Evolutionary conservation across 495 filamentous ascomycete species (phyloP), one percentile per base, ranked within the genome.

Genomic region (Hypoxylon lienhwacheense): DNA sequence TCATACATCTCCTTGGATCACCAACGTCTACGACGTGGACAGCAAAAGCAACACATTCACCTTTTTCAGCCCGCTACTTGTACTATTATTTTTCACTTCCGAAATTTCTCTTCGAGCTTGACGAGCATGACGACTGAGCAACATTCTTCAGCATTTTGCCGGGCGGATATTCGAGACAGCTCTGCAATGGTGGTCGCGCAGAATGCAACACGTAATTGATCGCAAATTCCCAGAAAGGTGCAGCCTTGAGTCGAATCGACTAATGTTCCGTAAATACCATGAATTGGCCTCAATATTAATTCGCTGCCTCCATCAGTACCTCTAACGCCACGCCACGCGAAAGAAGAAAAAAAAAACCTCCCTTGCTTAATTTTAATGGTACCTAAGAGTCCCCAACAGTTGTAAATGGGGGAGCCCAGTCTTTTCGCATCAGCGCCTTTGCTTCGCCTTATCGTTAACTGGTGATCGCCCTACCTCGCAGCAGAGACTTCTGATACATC

Each of bases 191-290:
- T 65, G 65, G 61, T 51, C 61, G 61, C 34, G 65, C 65, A 67
- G 59, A 65, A 63, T 67, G 61, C 65, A 67, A 67, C 65, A 67
- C 59, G 50, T 67, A 67, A 67, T 67, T 67, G 65, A 67, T 67
- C 62, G 64, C 64, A 67, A 67, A 67, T 67, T 63, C 65, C 65
- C 55, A 26, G 59, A 61, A 65, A 67, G 62, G 65, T 65, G 61
- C 62, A 67, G 47, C 65, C 53, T 60, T 65, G 47, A 67, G 53
- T 65, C 65, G 65, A 67, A 53, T 53, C 65, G 65, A 65, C 65
- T 62, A 53, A 65, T 63, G 56, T 59, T 60, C 65, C 65, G 61
- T 65, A 65, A 67, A 65, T 55, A 45, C 65, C 51, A 65, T 63
- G 51, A 60, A 47, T 34, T 48, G 55, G 61, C 54, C 51, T 59